Evolutionary conservation across 2,329 filamentous ascomycete species (phyloP), one percentile per base, ranked within the genome.

Genomic region (Hypoxylon sp.): DNA sequence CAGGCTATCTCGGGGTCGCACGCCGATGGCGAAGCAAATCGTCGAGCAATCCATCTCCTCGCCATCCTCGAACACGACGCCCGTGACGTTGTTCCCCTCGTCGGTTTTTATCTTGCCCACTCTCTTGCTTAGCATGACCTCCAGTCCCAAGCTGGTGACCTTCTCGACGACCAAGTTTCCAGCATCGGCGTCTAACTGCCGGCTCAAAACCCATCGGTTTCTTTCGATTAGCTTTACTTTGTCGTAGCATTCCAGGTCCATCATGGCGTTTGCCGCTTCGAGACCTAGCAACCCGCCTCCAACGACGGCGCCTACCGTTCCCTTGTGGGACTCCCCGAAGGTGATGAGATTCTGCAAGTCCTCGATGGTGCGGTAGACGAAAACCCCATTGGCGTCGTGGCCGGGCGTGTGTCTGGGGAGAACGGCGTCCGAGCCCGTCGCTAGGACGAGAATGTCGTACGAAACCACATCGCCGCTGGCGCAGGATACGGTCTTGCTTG

Each of bases 221-320:
- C 90, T 80, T 70, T 96, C 92, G 41, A 96, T 84, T 6, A 96
- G 75, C 60, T 86, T 89, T 41, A 96, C 88, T 49, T 84, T 82
- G 8, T 80, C 77, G 65, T 88, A 95, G 41, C 85, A 82, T 61
- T 89, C 80, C 6, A 96, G 75, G 66, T 96, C 91, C 75, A 92
- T 87, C 89, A 96, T 91, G 2, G 91, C 91, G 64, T 96, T 94
- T 23, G 90, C 91, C 2, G 91, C 91, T 73, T 96, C 91, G 0
- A 97, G 80, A 0, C 91, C 91, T 0, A 96, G 78, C 16, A 97
- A 71, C 1, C 91, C 91, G 42, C 91, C 91, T 16, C 91, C 91
- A 3, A 96, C 89, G 0, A 94, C 90, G 3, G 85, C 81, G 0
- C 89, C 91, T 2, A 81, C 81, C 2, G 85, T 83, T 3, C 84